These are phyloP conservation scores for Collybiopsis confluens DNA, from an alignment of 768 basidiomycete species.

Conservation along the genomic window DNA sequence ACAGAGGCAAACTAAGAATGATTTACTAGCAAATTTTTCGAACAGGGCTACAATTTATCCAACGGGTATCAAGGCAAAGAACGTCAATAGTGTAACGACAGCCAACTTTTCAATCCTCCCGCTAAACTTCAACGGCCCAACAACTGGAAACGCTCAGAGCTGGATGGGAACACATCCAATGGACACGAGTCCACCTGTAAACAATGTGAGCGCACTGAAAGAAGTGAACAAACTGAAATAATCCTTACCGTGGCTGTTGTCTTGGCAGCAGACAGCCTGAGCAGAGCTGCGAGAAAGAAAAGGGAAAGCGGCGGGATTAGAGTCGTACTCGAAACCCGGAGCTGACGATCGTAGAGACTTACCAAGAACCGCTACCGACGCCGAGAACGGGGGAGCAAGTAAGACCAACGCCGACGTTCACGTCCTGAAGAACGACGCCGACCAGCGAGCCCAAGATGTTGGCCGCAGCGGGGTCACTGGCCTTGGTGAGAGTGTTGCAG, in stretches of 20 bases:
- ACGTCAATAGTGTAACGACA: too few relatives aligned
- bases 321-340: not conserved
- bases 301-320: too few relatives aligned
- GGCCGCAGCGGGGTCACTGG: not conserved
- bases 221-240: not conserved
- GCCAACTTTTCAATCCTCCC: too few relatives aligned
- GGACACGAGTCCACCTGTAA: conserved; percentile 1
- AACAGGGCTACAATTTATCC: too few relatives aligned
- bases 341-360: not conserved
- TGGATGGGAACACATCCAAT: conserved; percentile 1
- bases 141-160: too few relatives aligned
- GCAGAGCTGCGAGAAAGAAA: not conserved
- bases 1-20: too few relatives aligned
- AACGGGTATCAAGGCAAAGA: too few relatives aligned
- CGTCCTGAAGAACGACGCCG: not conserved
- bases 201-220: not conserved
- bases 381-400: conserved; percentile 2
- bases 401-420: conserved; percentile 1
- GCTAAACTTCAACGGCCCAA: too few relatives aligned
- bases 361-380: not conserved
- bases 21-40: too few relatives aligned
- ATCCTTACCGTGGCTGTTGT: conserved; percentile 2
- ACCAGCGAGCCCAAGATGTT: not conserved
- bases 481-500: not conserved
- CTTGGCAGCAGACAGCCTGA: conserved; percentile 3